Base-by-base conservation (phyloP, 2,329 filamentous ascomycete genomes). In the Xylaria polymorpha region DNA sequence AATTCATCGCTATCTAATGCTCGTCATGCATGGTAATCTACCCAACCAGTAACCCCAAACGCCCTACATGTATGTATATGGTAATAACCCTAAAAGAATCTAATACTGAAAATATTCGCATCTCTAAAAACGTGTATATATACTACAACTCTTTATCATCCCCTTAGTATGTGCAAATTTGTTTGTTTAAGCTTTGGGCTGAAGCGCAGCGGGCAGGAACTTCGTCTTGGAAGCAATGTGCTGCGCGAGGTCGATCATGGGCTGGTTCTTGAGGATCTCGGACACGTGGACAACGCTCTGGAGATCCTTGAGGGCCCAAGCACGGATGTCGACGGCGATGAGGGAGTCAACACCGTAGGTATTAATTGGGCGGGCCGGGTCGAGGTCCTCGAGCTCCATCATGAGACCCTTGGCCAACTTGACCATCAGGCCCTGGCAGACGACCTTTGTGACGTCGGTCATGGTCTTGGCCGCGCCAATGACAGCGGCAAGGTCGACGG, bases 361-460 rank as follows among this genome's bases (percentile, higher is more conserved):
- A 64, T 75, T 75, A 65, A 76, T 74, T 7, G 74, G 74, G 22
- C 74, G 71, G 20, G 71, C 57, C 50, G 72, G 74, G 67, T 77
- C 75, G 43, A 77, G 71, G 22, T 77, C 76, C 58, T 77, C 75
- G 32, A 78, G 71, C 62, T 78, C 75, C 75, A 76, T 77, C 74
- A 77, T 77, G 64, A 77, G 70, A 58, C 73, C 73, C 71, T 75
- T 77, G 51, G 74, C 74, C 14, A 77, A 72, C 73, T 76, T 77
- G 29, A 61, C 69, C 74, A 76, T 76, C 39, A 78, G 73, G 9
- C 74, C 75, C 46, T 72, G 64, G 61, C 74, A 74, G 39, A 77
- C 75, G 22, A 70, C 60, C 44, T 60, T 65, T 53, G 64, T 73
- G 18, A 70, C 75, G 15, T 76, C 74, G 18, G 66, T 67, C 43